Evolutionary conservation across 2,329 filamentous ascomycete species (phyloP).

Genomic region (Aphanoascus verrucosus): DNA sequence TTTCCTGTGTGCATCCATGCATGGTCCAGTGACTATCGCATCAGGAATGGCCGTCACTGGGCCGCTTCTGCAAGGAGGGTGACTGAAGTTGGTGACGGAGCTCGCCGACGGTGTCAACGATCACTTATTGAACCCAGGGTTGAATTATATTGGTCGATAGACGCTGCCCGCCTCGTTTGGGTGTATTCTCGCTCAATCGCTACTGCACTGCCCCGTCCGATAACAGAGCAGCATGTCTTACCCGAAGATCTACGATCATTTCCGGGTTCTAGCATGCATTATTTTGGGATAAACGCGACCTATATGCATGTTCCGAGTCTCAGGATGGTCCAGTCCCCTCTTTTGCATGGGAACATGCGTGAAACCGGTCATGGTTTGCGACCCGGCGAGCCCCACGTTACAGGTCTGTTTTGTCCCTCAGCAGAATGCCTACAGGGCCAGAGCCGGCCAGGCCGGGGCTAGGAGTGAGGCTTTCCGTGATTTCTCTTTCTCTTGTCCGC

Average conservation of each 20-base stretch:
- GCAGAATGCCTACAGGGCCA: background rate
- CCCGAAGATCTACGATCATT: background rate
- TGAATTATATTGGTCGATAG: background rate
- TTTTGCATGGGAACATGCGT: background rate
- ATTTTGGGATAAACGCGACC: background rate
- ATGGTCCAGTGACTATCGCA: background rate
- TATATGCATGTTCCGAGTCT: background rate
- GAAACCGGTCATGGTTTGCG: background rate
- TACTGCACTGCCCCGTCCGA: background rate
- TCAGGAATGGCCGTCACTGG: background rate
- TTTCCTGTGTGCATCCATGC: background rate
- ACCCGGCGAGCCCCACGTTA: background rate
- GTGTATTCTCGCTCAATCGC: background rate
- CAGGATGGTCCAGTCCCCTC: background rate
- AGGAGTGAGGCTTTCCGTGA: background rate
- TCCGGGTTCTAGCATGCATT: background rate
- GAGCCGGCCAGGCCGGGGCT: background rate
- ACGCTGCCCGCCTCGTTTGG: constrained; percentile 1
- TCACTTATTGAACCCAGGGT: background rate
- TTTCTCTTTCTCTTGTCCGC: background rate
- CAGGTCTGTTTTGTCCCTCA: background rate
- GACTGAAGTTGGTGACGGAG: background rate
- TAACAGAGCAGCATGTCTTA: background rate
- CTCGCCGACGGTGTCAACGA: background rate
- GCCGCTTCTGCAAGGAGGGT: background rate